phyloP scores from a whole-genome alignment of 2,329 filamentous ascomycete genomes.

The Periconia sp. region DNA sequence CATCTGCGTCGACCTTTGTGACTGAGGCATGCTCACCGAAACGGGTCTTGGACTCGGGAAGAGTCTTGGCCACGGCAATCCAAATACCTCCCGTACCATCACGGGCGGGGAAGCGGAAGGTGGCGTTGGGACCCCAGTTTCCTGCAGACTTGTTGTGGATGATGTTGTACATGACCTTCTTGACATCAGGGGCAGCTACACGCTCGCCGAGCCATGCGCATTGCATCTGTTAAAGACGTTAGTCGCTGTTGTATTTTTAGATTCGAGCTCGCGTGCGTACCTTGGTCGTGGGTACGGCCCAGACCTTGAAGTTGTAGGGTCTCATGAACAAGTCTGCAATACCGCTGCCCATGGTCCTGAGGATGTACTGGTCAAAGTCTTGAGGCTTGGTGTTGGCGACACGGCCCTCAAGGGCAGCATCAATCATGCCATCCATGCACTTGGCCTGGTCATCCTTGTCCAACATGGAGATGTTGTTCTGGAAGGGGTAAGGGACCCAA shows the following conservation, averaged over 20 bases:
- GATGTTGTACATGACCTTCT: slow-evolving; percentile 89
- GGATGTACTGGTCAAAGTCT: slow-evolving; percentile 98
- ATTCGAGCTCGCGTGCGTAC: slow-evolving; percentile 52
- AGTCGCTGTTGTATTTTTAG: background rate
- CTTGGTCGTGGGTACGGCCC: slow-evolving; percentile 97
- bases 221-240: slow-evolving; percentile 76
- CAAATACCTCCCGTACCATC: slow-evolving; percentile 98
- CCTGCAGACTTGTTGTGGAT: slow-evolving; percentile 95
- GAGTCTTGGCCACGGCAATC: slow-evolving; percentile 92
- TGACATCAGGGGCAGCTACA: slow-evolving; percentile 94
- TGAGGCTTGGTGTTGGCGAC: slow-evolving; percentile 89
- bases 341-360: slow-evolving; percentile 86
- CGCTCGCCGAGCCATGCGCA: slow-evolving; percentile 97
- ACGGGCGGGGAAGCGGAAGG: slow-evolving; percentile 94
- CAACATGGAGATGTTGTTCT: slow-evolving; percentile 99
- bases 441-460: slow-evolving; percentile 95
- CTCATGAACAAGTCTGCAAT: slow-evolving; percentile 97
- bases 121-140: slow-evolving; percentile 97
- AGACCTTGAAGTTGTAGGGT: slow-evolving; percentile 99
- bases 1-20: slow-evolving; percentile 80
- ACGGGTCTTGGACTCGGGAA: slow-evolving; percentile 87
- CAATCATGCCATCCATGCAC: slow-evolving; percentile 94
- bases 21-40: slow-evolving; percentile 87
- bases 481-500: slow-evolving; percentile 99
- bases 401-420: slow-evolving; percentile 84